Evolutionary conservation across 1,139 yeast species (phyloP), one percentile per base, ranked within the genome.

Genomic region (Suhomyces guaymorum): DNA sequence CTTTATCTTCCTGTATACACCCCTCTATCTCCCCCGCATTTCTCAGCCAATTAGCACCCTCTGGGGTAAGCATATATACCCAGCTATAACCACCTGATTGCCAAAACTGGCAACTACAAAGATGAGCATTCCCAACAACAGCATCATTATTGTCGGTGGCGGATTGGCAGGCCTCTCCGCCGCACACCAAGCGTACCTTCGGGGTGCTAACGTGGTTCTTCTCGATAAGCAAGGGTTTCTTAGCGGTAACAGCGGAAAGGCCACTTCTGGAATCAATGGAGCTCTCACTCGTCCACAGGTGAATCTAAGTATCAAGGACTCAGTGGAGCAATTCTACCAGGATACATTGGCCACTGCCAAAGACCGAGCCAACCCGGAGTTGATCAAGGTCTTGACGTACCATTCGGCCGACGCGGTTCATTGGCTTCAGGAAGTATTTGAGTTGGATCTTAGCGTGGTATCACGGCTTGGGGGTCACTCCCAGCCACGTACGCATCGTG

Each of bases 241-340:
- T 26, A 86, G 90, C 38, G 95, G 95, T 4, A 85, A 84, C 52
- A 81, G 90, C 24, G 80, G 85, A 17, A 82, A 83, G 55, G 95
- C 95, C 1, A 82, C 90, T 0, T 78, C 87, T 14, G 95, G 95
- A 15, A 85, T 86, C 48, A 85, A 83, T 55, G 95, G 92, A 13
- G 80, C 87, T 1, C 63, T 72, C 23, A 81, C 94, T 0, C 54
- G 74, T 13, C 75, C 88, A 1, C 92, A 86, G 53, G 61, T 68
- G 15, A 51, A 62, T 16, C 58, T 71, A 25, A 55, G 66, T 4
- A 72, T 82, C 26, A 52, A 57, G 14, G 95, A 85, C 51, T 65
- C 80, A 2, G 75, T 75, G 2, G 76, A 75, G 22, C 63, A 66
- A 37, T 85, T 85, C 52, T 75, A 76, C 42, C 61, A 74, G n/a